Percentiles rank a stretch among this genome's conserved stretches.
phyloP scores from a whole-genome alignment of 129 eudicot species.

The Smallanthus sonchifolius region DNA sequence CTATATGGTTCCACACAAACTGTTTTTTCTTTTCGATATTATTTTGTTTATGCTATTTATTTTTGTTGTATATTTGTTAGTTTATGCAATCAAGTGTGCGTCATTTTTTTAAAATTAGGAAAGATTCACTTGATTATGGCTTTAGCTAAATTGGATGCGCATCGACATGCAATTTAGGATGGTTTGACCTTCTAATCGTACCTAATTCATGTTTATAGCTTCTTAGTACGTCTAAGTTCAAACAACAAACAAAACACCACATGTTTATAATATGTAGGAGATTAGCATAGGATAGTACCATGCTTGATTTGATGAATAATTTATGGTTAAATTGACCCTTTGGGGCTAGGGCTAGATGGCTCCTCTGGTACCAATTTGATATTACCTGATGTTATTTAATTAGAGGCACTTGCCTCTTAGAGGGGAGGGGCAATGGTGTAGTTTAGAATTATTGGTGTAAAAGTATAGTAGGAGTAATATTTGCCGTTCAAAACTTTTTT shows the following conservation, averaged over 20 bases:
- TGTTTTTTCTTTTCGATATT: too few relatives aligned
- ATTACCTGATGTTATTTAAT: neutral
- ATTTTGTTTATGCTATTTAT: neutral
- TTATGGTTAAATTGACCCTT: neutral
- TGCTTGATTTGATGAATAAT: neutral
- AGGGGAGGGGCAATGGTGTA: too few relatives aligned
- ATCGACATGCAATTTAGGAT: neutral
- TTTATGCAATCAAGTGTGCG: neutral
- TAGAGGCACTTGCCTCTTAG: too few relatives aligned
- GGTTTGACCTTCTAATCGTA: neutral
- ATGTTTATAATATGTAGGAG: too few relatives aligned
- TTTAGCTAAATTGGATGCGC: neutral
- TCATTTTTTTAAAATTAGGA: neutral
- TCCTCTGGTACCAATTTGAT: neutral
- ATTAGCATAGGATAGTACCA: neutral
- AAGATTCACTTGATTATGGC: neutral
- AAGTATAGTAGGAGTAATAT: too few relatives aligned
- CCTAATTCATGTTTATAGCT: neutral
- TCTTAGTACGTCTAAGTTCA: neutral
- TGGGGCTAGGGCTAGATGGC: neutral
- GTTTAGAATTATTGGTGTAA: too few relatives aligned
- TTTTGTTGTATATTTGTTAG: neutral
- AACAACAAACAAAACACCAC: neutral
- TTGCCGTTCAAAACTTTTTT: too few relatives aligned
- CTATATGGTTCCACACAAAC: neutral